Conservation (phyloP, 1,284 basidiomycete genomes). For the Paramarasmius palmivorus region DNA sequence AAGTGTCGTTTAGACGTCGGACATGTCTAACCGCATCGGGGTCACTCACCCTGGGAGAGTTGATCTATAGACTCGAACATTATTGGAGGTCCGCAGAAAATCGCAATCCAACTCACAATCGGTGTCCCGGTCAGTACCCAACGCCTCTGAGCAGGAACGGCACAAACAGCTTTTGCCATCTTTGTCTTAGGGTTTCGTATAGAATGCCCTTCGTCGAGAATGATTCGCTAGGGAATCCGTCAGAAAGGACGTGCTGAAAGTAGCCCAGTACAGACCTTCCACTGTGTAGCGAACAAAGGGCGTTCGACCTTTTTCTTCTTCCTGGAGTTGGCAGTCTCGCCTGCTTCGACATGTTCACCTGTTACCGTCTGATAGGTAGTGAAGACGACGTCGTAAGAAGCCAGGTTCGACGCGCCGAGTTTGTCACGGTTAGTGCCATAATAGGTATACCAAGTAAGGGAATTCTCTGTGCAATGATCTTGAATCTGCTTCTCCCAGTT, state of each 20-base stretch:
- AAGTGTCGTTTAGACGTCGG: background rate
- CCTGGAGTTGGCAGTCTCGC: slow-evolving; percentile 32
- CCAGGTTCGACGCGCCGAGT: slow-evolving; percentile 58
- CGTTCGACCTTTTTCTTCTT: slow-evolving; percentile 61
- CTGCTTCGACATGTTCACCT: slow-evolving; percentile 45
- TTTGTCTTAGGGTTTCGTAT: slow-evolving; percentile 86
- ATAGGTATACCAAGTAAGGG: slow-evolving; percentile 65
- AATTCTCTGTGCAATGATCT: slow-evolving; percentile 68
- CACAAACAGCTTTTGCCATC: slow-evolving; percentile 74
- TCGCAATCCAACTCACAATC: slow-evolving; percentile 54
- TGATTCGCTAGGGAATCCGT: slow-evolving; percentile 53
- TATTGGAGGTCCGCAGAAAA: slow-evolving; percentile 3
- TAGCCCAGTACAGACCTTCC: slow-evolving; percentile 61
- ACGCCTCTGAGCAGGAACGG: slow-evolving; percentile 70
- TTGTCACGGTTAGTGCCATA: slow-evolving; percentile 66
- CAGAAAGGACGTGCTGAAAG: background rate
- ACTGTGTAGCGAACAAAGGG: slow-evolving; percentile 67
- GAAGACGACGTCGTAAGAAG: slow-evolving; percentile 79
- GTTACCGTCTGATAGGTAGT: slow-evolving; percentile 83
- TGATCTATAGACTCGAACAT: slow-evolving; percentile 54
- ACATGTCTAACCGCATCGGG: background rate
- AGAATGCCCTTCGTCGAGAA: slow-evolving; percentile 87
- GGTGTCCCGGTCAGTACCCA: slow-evolving; percentile 87
- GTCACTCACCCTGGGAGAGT: slow-evolving; percentile 62
- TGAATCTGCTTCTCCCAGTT: slow-evolving; percentile 91